Evolutionary conservation across 2,329 filamentous ascomycete genomes (phyloP), one percentile per base, ranked within the genome.

Genomic region (Rutstroemia sp.): DNA sequence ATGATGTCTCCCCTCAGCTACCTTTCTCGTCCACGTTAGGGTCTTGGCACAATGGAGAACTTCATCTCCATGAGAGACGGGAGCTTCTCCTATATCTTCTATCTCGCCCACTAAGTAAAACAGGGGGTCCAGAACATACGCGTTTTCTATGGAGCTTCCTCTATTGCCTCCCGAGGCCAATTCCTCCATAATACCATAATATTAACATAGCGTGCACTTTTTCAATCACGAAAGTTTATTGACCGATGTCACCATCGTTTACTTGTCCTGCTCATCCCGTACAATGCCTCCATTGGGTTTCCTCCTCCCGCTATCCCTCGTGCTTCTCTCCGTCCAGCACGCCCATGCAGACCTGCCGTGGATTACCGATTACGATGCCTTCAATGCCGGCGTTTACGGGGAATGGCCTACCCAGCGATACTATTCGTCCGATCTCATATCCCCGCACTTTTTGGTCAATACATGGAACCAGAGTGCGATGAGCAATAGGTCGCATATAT

Each of bases 181-280:
- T 23, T 44, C n/a, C 37, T 47, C n/a, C 19, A n/a, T 12, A 10
- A 25, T n/a, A 47, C 19, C 18, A 47, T 12, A 10, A 25, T 16
- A 53, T 16, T 14, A 47, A 38, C 9, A 30, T 47, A 53, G 47
- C 10, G 5, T 47, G 10, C 18, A 47, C 2, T 27, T 39, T 21
- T 37, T 21, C n/a, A 14, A 47, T 47, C 42, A 53, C 42, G 51
- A 53, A 53, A 47, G 16, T 47, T 53, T 39, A 25, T 44, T 53
- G 8, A 19, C 51, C 51, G 30, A 53, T 53, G 16, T 47, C 42
- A 53, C 51, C 51, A 53, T 53, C 30, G 51, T 39, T 46, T n/a
- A 38, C 34, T 38, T 27, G 19, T 53, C 7, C 25, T 53, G 14
- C 27, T 47, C 14, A 53, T 46, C 16, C 14, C 37, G 38, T 38